Conservation (phyloP, 163 green algal genomes). For the Scenedesmus sp. region DNA sequence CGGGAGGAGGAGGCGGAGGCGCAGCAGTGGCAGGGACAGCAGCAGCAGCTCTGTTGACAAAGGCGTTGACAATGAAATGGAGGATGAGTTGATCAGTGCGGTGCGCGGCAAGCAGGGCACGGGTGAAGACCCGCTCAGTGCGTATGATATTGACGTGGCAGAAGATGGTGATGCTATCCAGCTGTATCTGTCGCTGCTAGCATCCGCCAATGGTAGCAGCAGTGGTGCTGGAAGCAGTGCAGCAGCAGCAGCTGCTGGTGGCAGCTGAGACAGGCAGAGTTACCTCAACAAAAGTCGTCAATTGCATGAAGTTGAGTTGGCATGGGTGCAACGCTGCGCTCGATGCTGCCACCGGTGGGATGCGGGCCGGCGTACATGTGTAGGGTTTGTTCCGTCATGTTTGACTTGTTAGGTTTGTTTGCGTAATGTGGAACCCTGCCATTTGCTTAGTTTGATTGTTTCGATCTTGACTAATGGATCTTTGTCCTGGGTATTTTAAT, state of each 20-base stretch:
- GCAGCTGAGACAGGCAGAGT: not conserved
- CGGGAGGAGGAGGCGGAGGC: not conserved
- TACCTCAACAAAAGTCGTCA: not conserved
- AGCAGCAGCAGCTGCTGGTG: not conserved
- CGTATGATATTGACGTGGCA: conserved; percentile 48
- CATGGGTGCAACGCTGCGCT: not conserved
- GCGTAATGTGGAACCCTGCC: too few relatives aligned
- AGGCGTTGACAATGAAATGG: conserved; percentile 29
- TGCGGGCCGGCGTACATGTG: not conserved
- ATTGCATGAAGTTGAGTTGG: not conserved
- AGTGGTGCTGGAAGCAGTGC: not conserved
- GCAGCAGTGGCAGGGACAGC: not conserved
- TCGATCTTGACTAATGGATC: too few relatives aligned
- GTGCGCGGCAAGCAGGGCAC: not conserved
- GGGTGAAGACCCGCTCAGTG: conserved; percentile 38
- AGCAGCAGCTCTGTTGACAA: not conserved
- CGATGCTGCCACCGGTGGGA: not conserved
- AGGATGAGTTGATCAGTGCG: conserved; percentile 10
- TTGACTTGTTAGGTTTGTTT: too few relatives aligned
- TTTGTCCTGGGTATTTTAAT: too few relatives aligned
- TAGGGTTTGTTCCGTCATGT: not conserved
- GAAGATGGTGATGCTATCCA: conserved; percentile 52
- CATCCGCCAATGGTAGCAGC: not conserved
- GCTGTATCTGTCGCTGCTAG: conserved; percentile 34
- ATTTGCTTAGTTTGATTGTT: too few relatives aligned